These are phyloP conservation scores for Polytrichum formosum DNA, from an alignment of 225 moss, liverwort and hornwort genomes.

Conservation along the genomic window DNA sequence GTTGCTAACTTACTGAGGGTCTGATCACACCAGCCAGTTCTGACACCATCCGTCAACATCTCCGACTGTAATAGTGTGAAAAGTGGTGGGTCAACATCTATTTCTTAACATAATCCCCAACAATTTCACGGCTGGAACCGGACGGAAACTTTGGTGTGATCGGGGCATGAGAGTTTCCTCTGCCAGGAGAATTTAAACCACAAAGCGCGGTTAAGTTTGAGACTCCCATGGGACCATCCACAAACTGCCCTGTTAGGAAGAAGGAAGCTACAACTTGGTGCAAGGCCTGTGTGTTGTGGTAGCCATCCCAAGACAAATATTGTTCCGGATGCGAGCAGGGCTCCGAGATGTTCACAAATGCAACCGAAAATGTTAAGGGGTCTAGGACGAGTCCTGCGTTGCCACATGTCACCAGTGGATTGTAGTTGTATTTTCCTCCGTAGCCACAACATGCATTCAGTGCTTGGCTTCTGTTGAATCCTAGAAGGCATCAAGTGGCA, in stretches of 20 bases:
- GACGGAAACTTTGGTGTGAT: no score
- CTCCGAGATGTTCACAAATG: slow-evolving; percentile 2
- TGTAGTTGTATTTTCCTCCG: slow-evolving; percentile 47
- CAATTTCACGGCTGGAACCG: no score
- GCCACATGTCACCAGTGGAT: slow-evolving; percentile 23
- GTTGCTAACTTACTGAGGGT: no score
- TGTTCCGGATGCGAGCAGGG: slow-evolving; percentile 27
- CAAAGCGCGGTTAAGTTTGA: not conserved
- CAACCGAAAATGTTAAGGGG: not conserved
- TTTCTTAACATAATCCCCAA: no score
- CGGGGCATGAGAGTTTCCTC: no score
- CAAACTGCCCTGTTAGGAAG: slow-evolving; percentile 21
- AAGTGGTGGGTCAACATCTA: no score
- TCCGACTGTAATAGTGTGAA: no score
- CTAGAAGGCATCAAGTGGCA: slow-evolving; percentile 4
- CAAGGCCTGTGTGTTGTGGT: slow-evolving; percentile 15
- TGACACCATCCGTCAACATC: no score
- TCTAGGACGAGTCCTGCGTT: not conserved
- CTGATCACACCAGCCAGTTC: no score
- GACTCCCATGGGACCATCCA: slow-evolving; percentile 15
- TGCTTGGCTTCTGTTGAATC: slow-evolving; percentile 13
- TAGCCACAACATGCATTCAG: slow-evolving; percentile 36
- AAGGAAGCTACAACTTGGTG: slow-evolving; percentile 25
- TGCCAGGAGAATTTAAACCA: not conserved
- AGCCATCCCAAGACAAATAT: slow-evolving; percentile 16